Evolutionary conservation across 2,329 filamentous ascomycete species (phyloP), one percentile per base, ranked within the genome.

Genomic region (Stromatinia cepivora): DNA sequence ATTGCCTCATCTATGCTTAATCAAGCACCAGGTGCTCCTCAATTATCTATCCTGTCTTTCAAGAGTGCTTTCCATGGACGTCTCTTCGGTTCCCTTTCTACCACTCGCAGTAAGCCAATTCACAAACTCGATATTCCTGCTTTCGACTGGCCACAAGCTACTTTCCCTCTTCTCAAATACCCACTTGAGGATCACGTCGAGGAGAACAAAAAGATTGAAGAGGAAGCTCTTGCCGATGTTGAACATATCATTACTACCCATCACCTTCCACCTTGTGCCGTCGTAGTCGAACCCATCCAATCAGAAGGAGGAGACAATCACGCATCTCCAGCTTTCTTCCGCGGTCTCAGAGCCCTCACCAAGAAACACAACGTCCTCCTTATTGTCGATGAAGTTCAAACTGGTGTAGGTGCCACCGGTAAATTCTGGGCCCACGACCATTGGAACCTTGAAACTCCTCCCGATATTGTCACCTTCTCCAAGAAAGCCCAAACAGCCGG

Each of bases 351-450:
- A 65, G 87, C 87, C 48, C 83, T 94, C 70, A 93, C 91, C 46
- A 85, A 87, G 76, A 88, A 88, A 77, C 85, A 90, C 80, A 83
- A 88, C 70, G 85, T 92, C 48, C 85, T 92, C 72, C 82, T 94
- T 79, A 94, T 94, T 75, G 91, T 93, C 68, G 92, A 94, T 77
- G 92, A 94, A 81, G 92, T 94, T 46, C 92, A 94, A 81, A 94
- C 92, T 25, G 91, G 91, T 78, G 88, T 94, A 64, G 92, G 92
- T 76, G 91, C 92, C n/a, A 94, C 92, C 0, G 92, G 92, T 70
- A 92, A 91, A 77, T 93, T 94, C 86, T 94, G 92, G 92, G 92
- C 90, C 20, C 92, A 94, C 79, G 91, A 93, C 74, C 91, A 94
- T 85, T 94, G 92, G 92, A 86, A 90, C 77, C 83, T 94, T 56